Conservation (phyloP, 768 basidiomycete species). For the Piloderma croceum region DNA sequence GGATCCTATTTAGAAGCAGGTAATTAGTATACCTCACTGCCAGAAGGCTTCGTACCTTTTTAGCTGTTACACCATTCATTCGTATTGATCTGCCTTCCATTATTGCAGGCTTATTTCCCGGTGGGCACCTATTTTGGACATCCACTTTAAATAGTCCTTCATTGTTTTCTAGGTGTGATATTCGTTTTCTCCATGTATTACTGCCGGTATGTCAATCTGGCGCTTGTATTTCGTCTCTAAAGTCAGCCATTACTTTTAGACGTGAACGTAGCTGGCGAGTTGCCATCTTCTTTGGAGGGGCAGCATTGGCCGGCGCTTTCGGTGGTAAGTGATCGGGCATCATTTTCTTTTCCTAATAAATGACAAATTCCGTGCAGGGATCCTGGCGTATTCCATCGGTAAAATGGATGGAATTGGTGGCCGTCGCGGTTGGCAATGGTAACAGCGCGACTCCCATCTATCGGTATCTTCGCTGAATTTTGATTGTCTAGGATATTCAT, state of each 20-base stretch:
- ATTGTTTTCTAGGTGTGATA: slow-evolving; percentile 52
- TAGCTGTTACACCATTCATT: too few species aligned
- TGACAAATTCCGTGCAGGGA: slow-evolving; percentile 31
- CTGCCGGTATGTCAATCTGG: slow-evolving; percentile 26
- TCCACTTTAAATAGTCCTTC: too few species aligned
- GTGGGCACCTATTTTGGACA: neutral
- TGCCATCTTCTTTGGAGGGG: slow-evolving; percentile 57
- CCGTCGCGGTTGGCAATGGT: slow-evolving; percentile 57
- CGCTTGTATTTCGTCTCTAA: slow-evolving; percentile 1
- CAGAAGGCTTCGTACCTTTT: too few species aligned
- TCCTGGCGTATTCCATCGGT: slow-evolving; percentile 53
- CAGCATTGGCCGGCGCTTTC: slow-evolving; percentile 60
- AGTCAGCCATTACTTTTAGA: too few species aligned
- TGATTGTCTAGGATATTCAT: slow-evolving; percentile 47
- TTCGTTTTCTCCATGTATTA: slow-evolving; percentile 59
- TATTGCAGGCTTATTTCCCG: too few species aligned
- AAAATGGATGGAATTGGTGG: slow-evolving; percentile 61
- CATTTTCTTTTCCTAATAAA: neutral
- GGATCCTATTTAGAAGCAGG: neutral
- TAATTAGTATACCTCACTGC: slow-evolving; percentile 51
- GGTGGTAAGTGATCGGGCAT: slow-evolving; percentile 35
- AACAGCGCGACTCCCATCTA: too few species aligned
- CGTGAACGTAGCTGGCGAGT: slow-evolving; percentile 57
- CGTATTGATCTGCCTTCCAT: too few species aligned
- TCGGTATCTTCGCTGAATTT: neutral